A percentile compares a stretch with the other conserved stretches of the same genome.
These are phyloP conservation scores for Polygonum maritimum DNA, from an alignment of 148 eudicot species.

Conservation along the genomic window DNA sequence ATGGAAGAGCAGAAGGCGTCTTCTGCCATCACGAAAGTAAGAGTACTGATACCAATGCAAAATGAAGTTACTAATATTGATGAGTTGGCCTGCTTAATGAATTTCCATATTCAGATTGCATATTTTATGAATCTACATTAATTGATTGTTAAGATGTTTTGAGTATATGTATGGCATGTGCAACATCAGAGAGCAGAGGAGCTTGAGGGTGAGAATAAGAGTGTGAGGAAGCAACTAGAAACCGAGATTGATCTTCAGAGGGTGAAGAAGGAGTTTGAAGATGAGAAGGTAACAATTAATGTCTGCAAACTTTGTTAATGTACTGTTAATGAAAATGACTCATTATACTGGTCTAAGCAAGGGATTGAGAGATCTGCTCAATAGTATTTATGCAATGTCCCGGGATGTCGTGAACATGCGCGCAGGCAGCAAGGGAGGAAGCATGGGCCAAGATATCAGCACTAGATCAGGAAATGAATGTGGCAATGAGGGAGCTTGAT, in stretches of 20 bases:
- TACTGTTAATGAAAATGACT: too few relatives aligned
- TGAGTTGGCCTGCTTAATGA: not conserved
- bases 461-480: constrained; percentile 80
- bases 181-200: constrained; percentile 55
- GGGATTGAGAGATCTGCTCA: too few relatives aligned
- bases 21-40: constrained; percentile 39
- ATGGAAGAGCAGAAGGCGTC: constrained; percentile 49
- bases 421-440: constrained; percentile 99
- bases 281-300: constrained; percentile 55
- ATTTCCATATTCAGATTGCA: not conserved
- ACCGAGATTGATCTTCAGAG: constrained; percentile 3
- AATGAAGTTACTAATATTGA: not conserved
- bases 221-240: constrained; percentile 29
- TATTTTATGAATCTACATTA: not conserved
- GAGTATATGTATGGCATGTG: not conserved
- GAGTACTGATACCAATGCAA: not conserved
- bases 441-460: constrained; percentile 96
- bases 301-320: too few relatives aligned
- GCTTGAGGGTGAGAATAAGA: constrained; percentile 49
- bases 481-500: constrained; percentile 85
- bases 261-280: constrained; percentile 46
- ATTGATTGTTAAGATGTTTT: too few relatives aligned
- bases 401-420: constrained; percentile 13
- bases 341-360: too few relatives aligned
- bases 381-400: too few relatives aligned